phyloP scores from a whole-genome alignment of 169 alveolate genomes.

The Perkinsus chesapeaki region DNA sequence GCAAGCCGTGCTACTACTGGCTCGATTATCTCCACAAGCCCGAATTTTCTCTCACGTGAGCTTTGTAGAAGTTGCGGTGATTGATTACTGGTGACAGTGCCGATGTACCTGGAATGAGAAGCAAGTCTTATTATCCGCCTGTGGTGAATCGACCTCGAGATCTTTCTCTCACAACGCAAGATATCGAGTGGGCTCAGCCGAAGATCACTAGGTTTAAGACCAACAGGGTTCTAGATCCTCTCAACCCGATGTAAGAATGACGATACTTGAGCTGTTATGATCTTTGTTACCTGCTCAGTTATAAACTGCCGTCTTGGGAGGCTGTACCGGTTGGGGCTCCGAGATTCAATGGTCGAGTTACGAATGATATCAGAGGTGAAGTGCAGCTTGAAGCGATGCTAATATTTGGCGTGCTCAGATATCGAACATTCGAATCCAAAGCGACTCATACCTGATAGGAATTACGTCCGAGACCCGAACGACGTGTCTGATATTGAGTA shows the following conservation, averaged over 20 bases:
- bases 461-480: conserved; percentile 11
- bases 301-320: not conserved
- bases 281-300: not conserved
- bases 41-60: not conserved
- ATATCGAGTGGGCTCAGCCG: conserved; percentile 7
- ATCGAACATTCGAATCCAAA: not conserved
- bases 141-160: not conserved
- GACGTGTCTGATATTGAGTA: conserved; percentile 12
- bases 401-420: not conserved
- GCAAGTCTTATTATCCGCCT: not conserved
- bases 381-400: not conserved
- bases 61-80: not conserved
- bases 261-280: not conserved
- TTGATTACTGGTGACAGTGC: not conserved
- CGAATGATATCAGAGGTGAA: conserved; percentile 9
- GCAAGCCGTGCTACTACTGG: not conserved
- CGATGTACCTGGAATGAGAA: not conserved
- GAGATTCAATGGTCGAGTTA: not conserved
- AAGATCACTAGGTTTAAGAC: not conserved
- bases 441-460: conserved; percentile 1
- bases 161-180: not conserved
- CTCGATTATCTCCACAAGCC: not conserved
- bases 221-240: not conserved
- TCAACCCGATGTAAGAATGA: not conserved
- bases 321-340: not conserved